Evolutionary conservation across 2,329 filamentous ascomycete species (phyloP).

Genomic region (Aspergillus pseudonomiae): DNA sequence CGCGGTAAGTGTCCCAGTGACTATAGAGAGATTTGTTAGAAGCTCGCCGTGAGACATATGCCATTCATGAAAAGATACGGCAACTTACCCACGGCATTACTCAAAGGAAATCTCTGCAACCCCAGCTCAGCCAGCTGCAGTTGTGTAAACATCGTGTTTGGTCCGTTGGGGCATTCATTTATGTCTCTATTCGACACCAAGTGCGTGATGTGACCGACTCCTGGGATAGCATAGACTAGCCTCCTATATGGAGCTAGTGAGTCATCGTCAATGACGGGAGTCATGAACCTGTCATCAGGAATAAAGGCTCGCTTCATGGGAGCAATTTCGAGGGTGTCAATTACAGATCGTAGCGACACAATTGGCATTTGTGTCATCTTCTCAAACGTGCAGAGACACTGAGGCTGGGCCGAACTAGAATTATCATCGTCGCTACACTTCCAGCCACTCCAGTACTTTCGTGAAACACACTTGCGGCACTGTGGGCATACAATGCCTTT

Average conservation of each 20-base stretch:
- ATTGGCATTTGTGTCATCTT: slow-evolving; percentile 32
- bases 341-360: slow-evolving; percentile 36
- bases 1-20: slow-evolving; percentile 43
- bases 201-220: slow-evolving; percentile 55
- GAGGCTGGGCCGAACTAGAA: slow-evolving; percentile 32
- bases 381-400: slow-evolving; percentile 53
- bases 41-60: not conserved
- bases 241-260: slow-evolving; percentile 34
- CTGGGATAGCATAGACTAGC: slow-evolving; percentile 35
- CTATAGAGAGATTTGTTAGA: slow-evolving; percentile 22
- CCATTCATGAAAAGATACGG: not conserved
- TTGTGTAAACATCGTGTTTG: slow-evolving; percentile 62
- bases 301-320: slow-evolving; percentile 28
- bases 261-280: slow-evolving; percentile 35
- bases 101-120: slow-evolving; percentile 47
- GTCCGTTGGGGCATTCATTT: slow-evolving; percentile 56
- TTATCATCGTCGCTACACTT: slow-evolving; percentile 47
- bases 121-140: slow-evolving; percentile 52
- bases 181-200: slow-evolving; percentile 60
- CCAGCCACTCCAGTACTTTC: slow-evolving; percentile 66
- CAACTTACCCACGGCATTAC: slow-evolving; percentile 37
- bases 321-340: slow-evolving; percentile 35
- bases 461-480: slow-evolving; percentile 64
- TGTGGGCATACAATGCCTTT: slow-evolving; percentile 67
- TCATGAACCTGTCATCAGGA: slow-evolving; percentile 30